These are phyloP conservation scores for Wallacemonas rigidus DNA, from an alignment of 208 protist species.

Conservation along the genomic window DNA sequence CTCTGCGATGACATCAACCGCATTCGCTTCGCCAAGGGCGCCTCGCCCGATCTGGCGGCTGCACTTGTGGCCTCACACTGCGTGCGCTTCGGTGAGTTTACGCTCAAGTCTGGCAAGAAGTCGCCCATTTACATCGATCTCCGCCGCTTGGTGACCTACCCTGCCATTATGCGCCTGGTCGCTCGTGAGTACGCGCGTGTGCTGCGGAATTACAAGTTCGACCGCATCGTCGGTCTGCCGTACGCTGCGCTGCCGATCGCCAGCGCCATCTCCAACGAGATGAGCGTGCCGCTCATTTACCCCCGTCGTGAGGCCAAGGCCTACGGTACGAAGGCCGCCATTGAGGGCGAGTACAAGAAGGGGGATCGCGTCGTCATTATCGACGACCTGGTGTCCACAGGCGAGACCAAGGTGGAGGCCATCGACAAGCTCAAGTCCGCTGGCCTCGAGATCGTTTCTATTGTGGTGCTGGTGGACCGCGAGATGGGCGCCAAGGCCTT, in stretches of 20 bases:
- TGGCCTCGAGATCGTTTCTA: conserved; percentile 86
- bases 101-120: conserved; percentile 94
- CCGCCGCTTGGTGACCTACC: conserved; percentile 89
- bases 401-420: conserved; percentile 95
- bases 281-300: conserved; percentile 90
- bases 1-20: conserved; percentile 82
- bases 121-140: conserved; percentile 97
- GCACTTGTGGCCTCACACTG: conserved; percentile 79
- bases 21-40: conserved; percentile 52
- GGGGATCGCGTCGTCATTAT: conserved; percentile 92
- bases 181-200: conserved; percentile 78
- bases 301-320: conserved; percentile 92
- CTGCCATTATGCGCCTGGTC: conserved; percentile 76
- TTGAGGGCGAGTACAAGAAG: conserved; percentile 94
- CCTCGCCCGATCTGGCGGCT: conserved; percentile 54
- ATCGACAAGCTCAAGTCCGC: conserved; percentile 85
- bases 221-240: conserved; percentile 90
- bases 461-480: conserved; percentile 94
- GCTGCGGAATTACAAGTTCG: conserved; percentile 70
- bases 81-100: conserved; percentile 95
- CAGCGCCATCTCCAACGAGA: conserved; percentile 89
- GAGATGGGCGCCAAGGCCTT: conserved; percentile 94
- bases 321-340: conserved; percentile 94
- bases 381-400: conserved; percentile 96
- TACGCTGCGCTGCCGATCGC: conserved; percentile 96